Base-by-base conservation (phyloP, 345 rosid genomes). In the Pistacia integerrima region DNA sequence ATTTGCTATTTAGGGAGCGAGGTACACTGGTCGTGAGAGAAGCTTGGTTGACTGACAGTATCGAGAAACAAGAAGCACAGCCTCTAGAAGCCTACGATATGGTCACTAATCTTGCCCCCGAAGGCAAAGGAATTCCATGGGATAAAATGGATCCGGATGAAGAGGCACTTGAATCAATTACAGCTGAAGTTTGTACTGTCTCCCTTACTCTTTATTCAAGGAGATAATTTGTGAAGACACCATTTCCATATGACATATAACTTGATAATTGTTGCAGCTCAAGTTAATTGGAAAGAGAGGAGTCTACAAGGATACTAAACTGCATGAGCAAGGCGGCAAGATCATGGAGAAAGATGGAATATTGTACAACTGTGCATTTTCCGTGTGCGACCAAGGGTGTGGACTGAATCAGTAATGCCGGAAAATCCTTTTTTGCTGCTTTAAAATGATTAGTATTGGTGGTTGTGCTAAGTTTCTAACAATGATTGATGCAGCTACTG, bases 251-350 rank as follows among this genome's bases (percentile, higher is more conserved):
- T 5, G 8, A 20, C 16, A 56, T 18, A 35, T 10, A 20, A n/a
- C 17, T 8, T 56, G 25, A 61, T 60, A 0, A 6, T 5, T 30
- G 6, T 48, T 88, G 82, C 87, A 93, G 97, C 84, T 94, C 14
- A 93, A 91, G 75, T 76, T 93, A 73, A 84, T 75, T 60, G 98
- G 94, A 12, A 94, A 94, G 70, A 86, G 85, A 79, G 87, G 87
- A 48, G 94, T 93, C 16, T 82, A 89, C 82, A 90, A 85, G 78
- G 94, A 93, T 52, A 78, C 88, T 17, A 84, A 62, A 65, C 82
- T 89, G 81, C 77, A 68, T 54, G 94, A 91, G 59, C 85, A 63
- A 78, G 93, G 87, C 17, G 93, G 93, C 35, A 44, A 76, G 69
- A 89, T 91, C 48, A 73, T 88, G 0, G 95, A 94, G 80, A 85